phyloP scores from a whole-genome alignment of 139 green algal genomes.

The Chlamydomonas sp. region DNA sequence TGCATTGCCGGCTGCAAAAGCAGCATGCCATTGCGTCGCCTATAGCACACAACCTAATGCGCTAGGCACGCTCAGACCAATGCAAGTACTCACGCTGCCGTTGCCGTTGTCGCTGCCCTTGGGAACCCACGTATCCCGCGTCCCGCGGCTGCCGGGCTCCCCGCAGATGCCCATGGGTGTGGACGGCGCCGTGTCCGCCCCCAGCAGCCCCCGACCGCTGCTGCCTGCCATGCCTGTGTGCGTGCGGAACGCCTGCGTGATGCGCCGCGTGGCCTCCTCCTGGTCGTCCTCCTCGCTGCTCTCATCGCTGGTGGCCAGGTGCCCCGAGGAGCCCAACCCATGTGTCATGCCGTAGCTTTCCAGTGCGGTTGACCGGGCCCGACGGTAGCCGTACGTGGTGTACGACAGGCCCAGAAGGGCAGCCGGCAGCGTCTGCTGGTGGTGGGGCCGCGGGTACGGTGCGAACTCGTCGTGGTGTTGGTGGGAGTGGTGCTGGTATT shows the following conservation, averaged over 20 bases:
- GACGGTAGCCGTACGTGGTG: conserved; percentile 40
- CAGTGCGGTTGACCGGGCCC: not conserved
- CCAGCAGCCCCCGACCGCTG: conserved; percentile 28
- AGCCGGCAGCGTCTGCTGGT: not conserved
- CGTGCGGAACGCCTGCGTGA: conserved; percentile 7
- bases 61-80: too few species aligned
- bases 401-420: not conserved
- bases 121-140: not conserved
- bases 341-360: not conserved
- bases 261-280: conserved; percentile 10
- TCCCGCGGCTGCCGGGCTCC: not conserved
- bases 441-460: not conserved
- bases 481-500: too few species aligned
- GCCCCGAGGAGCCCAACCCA: not conserved
- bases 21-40: too few species aligned
- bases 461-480: too few species aligned
- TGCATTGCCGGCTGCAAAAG: too few species aligned
- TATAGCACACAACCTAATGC: too few species aligned
- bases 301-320: not conserved
- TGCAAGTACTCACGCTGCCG: too few species aligned
- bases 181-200: conserved; percentile 9
- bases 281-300: conserved; percentile 8
- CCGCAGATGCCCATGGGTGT: not conserved
- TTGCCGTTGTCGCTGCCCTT: not conserved
- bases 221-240: conserved; percentile 11